These are phyloP conservation scores for Erythrophleum fordii DNA, from an alignment of 306 rosid genomes.

Conservation along the genomic window DNA sequence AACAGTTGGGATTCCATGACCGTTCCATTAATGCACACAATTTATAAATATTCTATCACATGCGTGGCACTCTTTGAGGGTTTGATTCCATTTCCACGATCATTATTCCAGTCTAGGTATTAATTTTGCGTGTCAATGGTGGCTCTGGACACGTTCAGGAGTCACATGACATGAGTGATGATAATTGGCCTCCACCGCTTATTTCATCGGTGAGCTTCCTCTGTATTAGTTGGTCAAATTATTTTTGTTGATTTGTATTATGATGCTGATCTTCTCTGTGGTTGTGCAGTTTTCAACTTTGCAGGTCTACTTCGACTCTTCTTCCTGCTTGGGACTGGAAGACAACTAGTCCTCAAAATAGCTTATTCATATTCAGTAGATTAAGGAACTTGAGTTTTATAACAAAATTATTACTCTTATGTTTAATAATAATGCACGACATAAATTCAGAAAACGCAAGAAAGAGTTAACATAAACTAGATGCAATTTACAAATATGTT, in stretches of 20 bases:
- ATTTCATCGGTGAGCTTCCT: not conserved
- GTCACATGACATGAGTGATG: not conserved
- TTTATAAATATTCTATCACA: not conserved
- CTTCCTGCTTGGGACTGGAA: not conserved
- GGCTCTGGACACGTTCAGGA: not conserved
- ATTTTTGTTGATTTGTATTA: not conserved
- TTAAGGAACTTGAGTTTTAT: not conserved
- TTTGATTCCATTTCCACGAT: not conserved
- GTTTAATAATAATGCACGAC: not conserved
- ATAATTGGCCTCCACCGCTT: not conserved
- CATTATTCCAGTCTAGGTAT: not conserved
- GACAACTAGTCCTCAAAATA: not conserved
- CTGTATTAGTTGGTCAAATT: not conserved
- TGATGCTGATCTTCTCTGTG: not conserved
- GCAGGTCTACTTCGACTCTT: conserved; percentile 36
- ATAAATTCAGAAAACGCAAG: not conserved
- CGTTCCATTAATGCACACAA: not conserved
- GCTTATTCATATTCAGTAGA: not conserved
- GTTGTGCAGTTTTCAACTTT: not conserved
- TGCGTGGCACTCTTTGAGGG: not conserved
- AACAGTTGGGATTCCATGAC: not conserved
- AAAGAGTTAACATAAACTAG: not conserved
- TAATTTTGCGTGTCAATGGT: not conserved
- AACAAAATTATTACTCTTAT: not conserved
- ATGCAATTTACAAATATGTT: not conserved